Evolutionary conservation across 257 asterid species (phyloP).

Genomic region (Solanum sparsipilum): DNA sequence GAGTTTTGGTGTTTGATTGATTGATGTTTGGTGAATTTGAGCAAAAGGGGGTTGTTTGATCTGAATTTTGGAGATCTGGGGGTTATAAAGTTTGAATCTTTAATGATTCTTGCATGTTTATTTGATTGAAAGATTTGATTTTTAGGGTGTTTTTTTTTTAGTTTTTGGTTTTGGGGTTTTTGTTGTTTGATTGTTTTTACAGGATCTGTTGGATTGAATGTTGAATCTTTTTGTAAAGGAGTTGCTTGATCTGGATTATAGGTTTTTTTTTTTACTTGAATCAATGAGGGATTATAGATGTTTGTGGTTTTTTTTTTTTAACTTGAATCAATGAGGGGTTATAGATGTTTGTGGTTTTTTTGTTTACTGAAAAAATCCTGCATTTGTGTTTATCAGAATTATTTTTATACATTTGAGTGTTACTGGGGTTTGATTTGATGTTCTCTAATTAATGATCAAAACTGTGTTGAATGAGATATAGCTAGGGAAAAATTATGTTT

Average conservation of each 20-base stretch:
- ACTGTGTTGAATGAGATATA: not conserved
- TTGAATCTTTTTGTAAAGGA: slow-evolving; percentile 11
- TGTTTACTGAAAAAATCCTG: not conserved
- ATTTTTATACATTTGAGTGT: not conserved
- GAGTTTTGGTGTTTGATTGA: slow-evolving; percentile 16
- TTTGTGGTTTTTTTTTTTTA: not conserved
- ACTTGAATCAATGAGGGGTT: slow-evolving; percentile 16
- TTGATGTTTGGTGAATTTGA: slow-evolving; percentile 10
- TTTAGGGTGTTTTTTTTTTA: not conserved
- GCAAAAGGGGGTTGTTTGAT: slow-evolving; percentile 40
- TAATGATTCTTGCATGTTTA: slow-evolving; percentile 15
- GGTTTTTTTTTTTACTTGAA: not conserved
- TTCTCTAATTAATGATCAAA: not conserved
- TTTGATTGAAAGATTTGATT: slow-evolving; percentile 24
- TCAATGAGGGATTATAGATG: slow-evolving; percentile 17
- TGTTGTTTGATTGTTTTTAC: not conserved
- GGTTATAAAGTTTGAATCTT: slow-evolving; percentile 1
- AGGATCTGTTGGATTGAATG: slow-evolving; percentile 7
- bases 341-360: not conserved
- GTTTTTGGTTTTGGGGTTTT: not conserved
- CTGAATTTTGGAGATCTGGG: slow-evolving; percentile 58
- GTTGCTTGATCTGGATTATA: slow-evolving; percentile 1
- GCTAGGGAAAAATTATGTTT: not conserved
- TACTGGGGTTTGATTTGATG: not conserved
- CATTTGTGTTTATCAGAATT: slow-evolving; percentile 1